Evolutionary conservation across 2,329 filamentous ascomycete genomes (phyloP).

Genomic region (Coniosporium tulheliwenetii): DNA sequence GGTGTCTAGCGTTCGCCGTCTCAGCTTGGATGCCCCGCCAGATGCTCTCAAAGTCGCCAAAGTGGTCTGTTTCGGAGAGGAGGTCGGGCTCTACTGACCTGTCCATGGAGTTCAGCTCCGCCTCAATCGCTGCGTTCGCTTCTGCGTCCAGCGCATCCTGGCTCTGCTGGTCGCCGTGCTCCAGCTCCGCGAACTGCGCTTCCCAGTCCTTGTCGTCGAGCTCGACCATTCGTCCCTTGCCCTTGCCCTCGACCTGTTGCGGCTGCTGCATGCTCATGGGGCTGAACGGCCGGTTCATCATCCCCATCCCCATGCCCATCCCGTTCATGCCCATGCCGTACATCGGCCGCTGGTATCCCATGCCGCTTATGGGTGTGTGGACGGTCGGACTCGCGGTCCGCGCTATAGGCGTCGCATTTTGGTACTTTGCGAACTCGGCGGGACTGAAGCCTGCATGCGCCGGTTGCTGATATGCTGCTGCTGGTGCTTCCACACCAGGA

Average conservation of each 20-base stretch:
- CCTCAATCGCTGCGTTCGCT: constrained; percentile 63
- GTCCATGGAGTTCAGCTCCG: constrained; percentile 80
- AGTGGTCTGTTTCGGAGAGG: constrained; percentile 56
- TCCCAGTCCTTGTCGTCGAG: constrained; percentile 92
- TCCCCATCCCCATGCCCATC: constrained; percentile 36
- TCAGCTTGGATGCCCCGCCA: constrained; percentile 73
- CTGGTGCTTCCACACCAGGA: constrained; percentile 39
- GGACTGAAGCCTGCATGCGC: constrained; percentile 46
- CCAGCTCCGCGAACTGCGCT: constrained; percentile 81
- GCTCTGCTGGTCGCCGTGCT: constrained; percentile 34
- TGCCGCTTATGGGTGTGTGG: constrained; percentile 29
- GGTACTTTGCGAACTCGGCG: constrained; percentile 78
- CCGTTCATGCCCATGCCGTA: constrained; percentile 32
- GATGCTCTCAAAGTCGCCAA: constrained; percentile 79
- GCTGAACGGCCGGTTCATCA: constrained; percentile 23
- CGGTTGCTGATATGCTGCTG: constrained; percentile 46
- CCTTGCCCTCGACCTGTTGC: constrained; percentile 53
- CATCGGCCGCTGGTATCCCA: constrained; percentile 45
- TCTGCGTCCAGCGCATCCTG: constrained; percentile 38
- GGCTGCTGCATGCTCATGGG: constrained; percentile 30
- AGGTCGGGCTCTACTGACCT: constrained; percentile 43
- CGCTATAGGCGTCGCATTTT: constrained; percentile 46
- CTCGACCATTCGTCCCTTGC: constrained; percentile 70
- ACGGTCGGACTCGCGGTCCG: constrained; percentile 44
- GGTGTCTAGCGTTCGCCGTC: constrained; percentile 50